Percentiles rank a stretch among this genome's conserved stretches.
Conservation (phyloP, 805 yeast species). For the Wickerhamiella shivajii region DNA sequence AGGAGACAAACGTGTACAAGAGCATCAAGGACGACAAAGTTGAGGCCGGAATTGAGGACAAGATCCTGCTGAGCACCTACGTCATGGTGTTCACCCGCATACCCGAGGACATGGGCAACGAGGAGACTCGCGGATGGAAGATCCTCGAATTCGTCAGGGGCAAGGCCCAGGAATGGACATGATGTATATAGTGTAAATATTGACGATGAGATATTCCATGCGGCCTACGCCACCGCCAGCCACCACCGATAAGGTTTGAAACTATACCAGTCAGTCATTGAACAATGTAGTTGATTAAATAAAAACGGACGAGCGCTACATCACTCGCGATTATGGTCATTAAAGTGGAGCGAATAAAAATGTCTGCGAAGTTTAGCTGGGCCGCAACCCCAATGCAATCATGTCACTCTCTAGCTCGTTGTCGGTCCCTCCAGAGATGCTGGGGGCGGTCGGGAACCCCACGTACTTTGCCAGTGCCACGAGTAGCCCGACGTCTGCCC, state of each 20-base stretch:
- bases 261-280: too few relatives aligned
- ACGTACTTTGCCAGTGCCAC: slow-evolving; percentile 51
- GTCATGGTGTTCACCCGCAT: slow-evolving; percentile 91
- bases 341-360: too few relatives aligned
- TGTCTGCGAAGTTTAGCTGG: too few relatives aligned
- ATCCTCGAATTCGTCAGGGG: slow-evolving; percentile 89
- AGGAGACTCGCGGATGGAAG: slow-evolving; percentile 95
- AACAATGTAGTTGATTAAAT: too few relatives aligned
- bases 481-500: slow-evolving; percentile 38
- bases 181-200: slow-evolving; percentile 16
- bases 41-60: slow-evolving; percentile 92
- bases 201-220: slow-evolving; percentile 1
- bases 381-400: slow-evolving; percentile 54
- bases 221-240: neutral
- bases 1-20: slow-evolving; percentile 81
- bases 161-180: slow-evolving; percentile 71
- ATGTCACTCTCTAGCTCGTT: slow-evolving; percentile 70
- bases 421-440: slow-evolving; percentile 44
- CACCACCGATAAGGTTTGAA: neutral
- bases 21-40: slow-evolving; percentile 84
- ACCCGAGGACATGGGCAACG: slow-evolving; percentile 81
- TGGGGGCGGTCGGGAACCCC: slow-evolving; percentile 76
- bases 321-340: too few relatives aligned
- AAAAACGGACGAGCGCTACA: too few relatives aligned
- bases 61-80: slow-evolving; percentile 82